phyloP scores from a whole-genome alignment of 345 rosid species.

The Populus ilicifolia region DNA sequence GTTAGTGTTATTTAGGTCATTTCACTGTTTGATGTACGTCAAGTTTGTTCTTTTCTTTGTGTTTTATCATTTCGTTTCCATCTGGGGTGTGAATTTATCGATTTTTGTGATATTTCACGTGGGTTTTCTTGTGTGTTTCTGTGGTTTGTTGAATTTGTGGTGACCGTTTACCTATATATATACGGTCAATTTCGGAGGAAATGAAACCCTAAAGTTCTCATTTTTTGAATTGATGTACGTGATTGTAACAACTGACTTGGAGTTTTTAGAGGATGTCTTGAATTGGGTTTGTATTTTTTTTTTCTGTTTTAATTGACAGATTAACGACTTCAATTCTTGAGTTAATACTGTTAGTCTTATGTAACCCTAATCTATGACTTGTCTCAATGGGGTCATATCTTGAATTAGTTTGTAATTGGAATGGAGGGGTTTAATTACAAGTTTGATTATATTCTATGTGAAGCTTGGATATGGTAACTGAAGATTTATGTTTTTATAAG shows the following conservation, averaged over 20 bases:
- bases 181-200: constrained; percentile 22
- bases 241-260: constrained; percentile 11
- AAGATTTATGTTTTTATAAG: constrained; percentile 28
- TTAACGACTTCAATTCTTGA: constrained; percentile 8
- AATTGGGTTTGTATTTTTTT: constrained; percentile 20
- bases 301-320: constrained; percentile 18
- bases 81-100: constrained; percentile 32
- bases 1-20: constrained; percentile 36
- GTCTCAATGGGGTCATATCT: constrained; percentile 17
- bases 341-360: background rate
- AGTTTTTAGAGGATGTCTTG: constrained; percentile 18
- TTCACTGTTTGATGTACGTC: constrained; percentile 56
- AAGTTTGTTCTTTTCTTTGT: constrained; percentile 27
- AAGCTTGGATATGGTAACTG: constrained; percentile 9
- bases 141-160: constrained; percentile 16
- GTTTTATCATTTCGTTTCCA: constrained; percentile 36
- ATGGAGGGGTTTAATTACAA: constrained; percentile 15
- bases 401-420: constrained; percentile 21
- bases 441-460: constrained; percentile 12
- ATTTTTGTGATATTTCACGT: constrained; percentile 37
- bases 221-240: constrained; percentile 20
- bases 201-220: constrained; percentile 46
- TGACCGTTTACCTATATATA: constrained; percentile 32
- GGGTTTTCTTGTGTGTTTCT: constrained; percentile 18
- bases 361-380: constrained; percentile 45